A percentile compares a stretch with the other conserved stretches of the same genome.
These are phyloP conservation scores for Ceratocystis papillata DNA, from an alignment of 2,329 filamentous ascomycete genomes.

Conservation along the genomic window DNA sequence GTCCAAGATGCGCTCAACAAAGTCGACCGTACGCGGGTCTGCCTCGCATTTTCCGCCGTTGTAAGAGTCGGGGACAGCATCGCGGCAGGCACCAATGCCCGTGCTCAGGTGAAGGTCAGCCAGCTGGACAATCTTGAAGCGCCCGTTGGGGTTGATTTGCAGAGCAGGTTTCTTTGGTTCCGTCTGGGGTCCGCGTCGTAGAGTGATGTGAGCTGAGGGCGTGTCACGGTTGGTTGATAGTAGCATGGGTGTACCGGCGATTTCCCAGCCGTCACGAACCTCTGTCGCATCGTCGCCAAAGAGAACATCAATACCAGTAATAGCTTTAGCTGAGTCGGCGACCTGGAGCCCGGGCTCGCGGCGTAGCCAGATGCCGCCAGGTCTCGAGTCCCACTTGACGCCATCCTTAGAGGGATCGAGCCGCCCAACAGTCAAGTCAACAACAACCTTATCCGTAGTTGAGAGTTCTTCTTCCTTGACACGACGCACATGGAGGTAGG, in stretches of 20 bases:
- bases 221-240: constrained; percentile 52
- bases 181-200: constrained; percentile 52
- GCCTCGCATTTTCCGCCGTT: constrained; percentile 76
- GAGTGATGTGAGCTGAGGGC: constrained; percentile 62
- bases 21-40: constrained; percentile 82
- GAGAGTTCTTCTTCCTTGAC: constrained; percentile 77
- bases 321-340: constrained; percentile 60
- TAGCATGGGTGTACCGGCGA: constrained; percentile 63
- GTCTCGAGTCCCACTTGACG: constrained; percentile 63
- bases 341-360: constrained; percentile 60
- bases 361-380: constrained; percentile 72
- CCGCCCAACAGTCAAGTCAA: constrained; percentile 66
- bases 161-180: constrained; percentile 53
- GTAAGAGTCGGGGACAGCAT: constrained; percentile 64
- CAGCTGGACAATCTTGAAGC: constrained; percentile 94
- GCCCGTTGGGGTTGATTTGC: constrained; percentile 75
- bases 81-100: constrained; percentile 72
- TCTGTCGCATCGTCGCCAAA: constrained; percentile 89
- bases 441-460: constrained; percentile 62
- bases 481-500: constrained; percentile 70
- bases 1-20: constrained; percentile 70
- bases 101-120: constrained; percentile 93
- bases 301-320: constrained; percentile 75
- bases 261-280: constrained; percentile 71
- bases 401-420: constrained; percentile 48